These are phyloP conservation scores for Eutrema heterophyllum DNA, from an alignment of 345 rosid genomes.

Conservation along the genomic window DNA sequence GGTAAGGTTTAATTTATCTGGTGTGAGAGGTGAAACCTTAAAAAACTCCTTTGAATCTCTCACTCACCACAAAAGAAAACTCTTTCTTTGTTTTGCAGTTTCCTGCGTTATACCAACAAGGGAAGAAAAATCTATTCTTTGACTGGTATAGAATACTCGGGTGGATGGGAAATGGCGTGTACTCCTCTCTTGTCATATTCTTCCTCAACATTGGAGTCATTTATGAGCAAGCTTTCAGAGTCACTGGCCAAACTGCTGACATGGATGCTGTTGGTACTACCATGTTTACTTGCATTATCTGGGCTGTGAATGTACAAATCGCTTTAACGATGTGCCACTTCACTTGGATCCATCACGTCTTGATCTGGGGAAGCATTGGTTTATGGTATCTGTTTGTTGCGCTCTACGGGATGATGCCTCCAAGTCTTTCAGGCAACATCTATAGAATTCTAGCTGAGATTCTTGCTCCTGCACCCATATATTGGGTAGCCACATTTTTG, in stretches of 20 bases:
- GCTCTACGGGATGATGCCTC: constrained; percentile 69
- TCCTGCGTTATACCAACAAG: constrained; percentile 96
- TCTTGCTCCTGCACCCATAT: constrained; percentile 78
- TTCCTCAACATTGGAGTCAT: constrained; percentile 63
- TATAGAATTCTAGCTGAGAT: constrained; percentile 65
- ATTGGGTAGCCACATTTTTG: constrained; percentile 63
- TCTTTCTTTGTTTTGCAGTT: constrained; percentile 43
- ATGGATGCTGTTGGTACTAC: constrained; percentile 82
- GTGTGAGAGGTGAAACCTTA: background rate
- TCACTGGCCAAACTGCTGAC: constrained; percentile 72
- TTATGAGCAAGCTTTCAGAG: constrained; percentile 66
- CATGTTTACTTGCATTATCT: constrained; percentile 89
- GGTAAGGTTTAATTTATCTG: constrained; percentile 40
- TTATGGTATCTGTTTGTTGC: constrained; percentile 77
- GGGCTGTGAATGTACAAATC: constrained; percentile 89
- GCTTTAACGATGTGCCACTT: constrained; percentile 92
- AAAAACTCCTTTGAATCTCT: background rate
- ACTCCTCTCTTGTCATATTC: constrained; percentile 68
- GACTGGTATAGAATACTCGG: constrained; percentile 88
- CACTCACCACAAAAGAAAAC: background rate
- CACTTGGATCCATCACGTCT: constrained; percentile 92
- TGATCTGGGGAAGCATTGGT: constrained; percentile 84
- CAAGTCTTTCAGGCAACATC: constrained; percentile 55
- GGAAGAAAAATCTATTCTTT: constrained; percentile 76
- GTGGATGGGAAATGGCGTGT: constrained; percentile 89